Evolutionary conservation across 805 yeast species (phyloP).

Genomic region (Candida sakaeoensis): DNA sequence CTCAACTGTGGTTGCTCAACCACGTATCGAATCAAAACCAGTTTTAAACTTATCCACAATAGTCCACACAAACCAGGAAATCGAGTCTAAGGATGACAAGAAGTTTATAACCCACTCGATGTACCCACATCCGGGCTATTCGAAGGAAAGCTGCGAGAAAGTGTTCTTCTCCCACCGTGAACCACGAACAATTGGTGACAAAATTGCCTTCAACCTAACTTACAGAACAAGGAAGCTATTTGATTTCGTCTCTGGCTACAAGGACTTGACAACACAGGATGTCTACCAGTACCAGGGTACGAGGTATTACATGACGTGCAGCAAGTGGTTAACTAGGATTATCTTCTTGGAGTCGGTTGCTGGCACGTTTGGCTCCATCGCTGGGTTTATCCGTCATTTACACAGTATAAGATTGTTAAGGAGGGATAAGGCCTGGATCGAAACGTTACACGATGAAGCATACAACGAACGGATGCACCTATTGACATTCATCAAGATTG

Average conservation of each 20-base stretch:
- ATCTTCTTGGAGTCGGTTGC: constrained; percentile 69
- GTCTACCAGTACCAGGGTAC: constrained; percentile 29
- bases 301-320: constrained; percentile 51
- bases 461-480: constrained; percentile 77
- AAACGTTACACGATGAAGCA: constrained; percentile 69
- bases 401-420: constrained; percentile 56
- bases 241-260: constrained; percentile 63
- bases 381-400: constrained; percentile 66
- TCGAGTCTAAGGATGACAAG: constrained; percentile 26
- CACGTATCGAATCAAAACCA: constrained; percentile 2
- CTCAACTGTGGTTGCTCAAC: constrained; percentile 2
- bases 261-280: constrained; percentile 44
- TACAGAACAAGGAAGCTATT: constrained; percentile 45
- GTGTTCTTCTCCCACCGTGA: constrained; percentile 51
- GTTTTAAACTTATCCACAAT: constrained; percentile 24
- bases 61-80: constrained; percentile 18
- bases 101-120: constrained; percentile 38
- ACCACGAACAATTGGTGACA: constrained; percentile 47
- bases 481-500: constrained; percentile 61
- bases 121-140: constrained; percentile 34
- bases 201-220: constrained; percentile 47
- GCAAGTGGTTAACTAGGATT: constrained; percentile 59
- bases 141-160: constrained; percentile 27
- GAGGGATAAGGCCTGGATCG: constrained; percentile 72
- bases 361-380: constrained; percentile 79